A percentile compares a stretch with the other conserved stretches of the same genome.
Evolutionary conservation across 192 early-diverging fungal genomes (phyloP).

Genomic region (Gonapodya prolifera): DNA sequence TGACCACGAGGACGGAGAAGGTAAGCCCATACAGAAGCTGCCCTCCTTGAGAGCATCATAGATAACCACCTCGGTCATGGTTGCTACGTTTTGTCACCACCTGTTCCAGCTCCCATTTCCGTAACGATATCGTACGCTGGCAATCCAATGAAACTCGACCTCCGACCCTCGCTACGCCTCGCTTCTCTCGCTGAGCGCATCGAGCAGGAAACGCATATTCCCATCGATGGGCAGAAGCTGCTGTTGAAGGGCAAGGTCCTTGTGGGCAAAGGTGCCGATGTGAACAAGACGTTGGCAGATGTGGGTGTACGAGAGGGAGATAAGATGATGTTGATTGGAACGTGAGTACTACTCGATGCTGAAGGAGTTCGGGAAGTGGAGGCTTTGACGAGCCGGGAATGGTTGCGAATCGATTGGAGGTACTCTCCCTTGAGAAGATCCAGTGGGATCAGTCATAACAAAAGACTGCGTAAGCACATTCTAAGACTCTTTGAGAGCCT

Average conservation of each 20-base stretch:
- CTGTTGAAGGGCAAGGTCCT: conserved; percentile 30
- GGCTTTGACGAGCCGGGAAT: conserved; percentile 7
- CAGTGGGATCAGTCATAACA: too few relatives aligned
- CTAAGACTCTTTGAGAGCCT: too few relatives aligned
- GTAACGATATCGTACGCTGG: neutral
- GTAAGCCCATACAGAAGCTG: too few relatives aligned
- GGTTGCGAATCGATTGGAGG: conserved; percentile 6
- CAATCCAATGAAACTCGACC: neutral
- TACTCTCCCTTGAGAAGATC: too few relatives aligned
- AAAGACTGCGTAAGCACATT: too few relatives aligned
- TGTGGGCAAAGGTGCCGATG: conserved; percentile 5
- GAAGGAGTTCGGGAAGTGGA: conserved; percentile 20
- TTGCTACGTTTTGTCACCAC: too few relatives aligned
- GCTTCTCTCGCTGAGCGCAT: neutral
- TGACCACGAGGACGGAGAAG: too few relatives aligned
- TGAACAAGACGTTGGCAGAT: conserved; percentile 11
- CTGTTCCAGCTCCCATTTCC: too few relatives aligned
- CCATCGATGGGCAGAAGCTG: conserved; percentile 27
- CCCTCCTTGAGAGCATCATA: too few relatives aligned
- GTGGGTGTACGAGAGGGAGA: conserved; percentile 14
- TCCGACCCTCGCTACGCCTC: neutral
- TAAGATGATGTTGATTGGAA: conserved; percentile 46
- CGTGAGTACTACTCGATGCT: conserved; percentile 14
- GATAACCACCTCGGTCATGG: too few relatives aligned
- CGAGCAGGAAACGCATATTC: neutral